These are phyloP conservation scores for Hamamelis virginiana DNA, from an alignment of 164 flowering plant species.

Conservation along the genomic window DNA sequence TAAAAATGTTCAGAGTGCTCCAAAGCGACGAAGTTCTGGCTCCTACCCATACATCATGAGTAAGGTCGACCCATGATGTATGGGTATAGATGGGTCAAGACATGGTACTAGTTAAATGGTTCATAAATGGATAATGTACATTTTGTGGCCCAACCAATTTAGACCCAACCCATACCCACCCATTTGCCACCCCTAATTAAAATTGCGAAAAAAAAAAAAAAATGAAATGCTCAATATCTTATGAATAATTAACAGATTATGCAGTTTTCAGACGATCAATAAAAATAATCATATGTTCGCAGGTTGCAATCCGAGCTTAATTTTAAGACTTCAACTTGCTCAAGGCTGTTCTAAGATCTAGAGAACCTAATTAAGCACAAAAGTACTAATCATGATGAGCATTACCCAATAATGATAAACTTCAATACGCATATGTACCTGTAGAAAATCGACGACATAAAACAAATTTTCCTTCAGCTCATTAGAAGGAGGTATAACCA, in stretches of 20 bases:
- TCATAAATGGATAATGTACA: too few relatives aligned
- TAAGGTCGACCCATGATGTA: too few relatives aligned
- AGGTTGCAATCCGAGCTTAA: background rate
- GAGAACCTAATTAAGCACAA: background rate
- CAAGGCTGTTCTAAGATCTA: background rate
- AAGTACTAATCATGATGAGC: background rate
- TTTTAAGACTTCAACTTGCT: background rate
- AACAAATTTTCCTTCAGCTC: constrained; percentile 54
- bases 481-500: constrained; percentile 73
- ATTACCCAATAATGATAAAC: background rate
- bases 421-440: constrained; percentile 38
- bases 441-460: constrained; percentile 50
- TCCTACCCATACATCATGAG: too few relatives aligned
- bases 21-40: too few relatives aligned
- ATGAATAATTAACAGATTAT: background rate
- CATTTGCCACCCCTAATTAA: too few relatives aligned
- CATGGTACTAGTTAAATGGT: too few relatives aligned
- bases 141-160: too few relatives aligned
- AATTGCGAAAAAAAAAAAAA: too few relatives aligned
- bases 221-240: too few relatives aligned
- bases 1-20: too few relatives aligned
- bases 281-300: background rate
- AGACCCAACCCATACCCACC: too few relatives aligned
- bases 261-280: background rate
- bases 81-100: too few relatives aligned